A percentile compares a stretch with the other conserved stretches of the same genome.
Evolutionary conservation across 108 stramenopile genomes (phyloP).

Genomic region (Cylindrotheca closterium): DNA sequence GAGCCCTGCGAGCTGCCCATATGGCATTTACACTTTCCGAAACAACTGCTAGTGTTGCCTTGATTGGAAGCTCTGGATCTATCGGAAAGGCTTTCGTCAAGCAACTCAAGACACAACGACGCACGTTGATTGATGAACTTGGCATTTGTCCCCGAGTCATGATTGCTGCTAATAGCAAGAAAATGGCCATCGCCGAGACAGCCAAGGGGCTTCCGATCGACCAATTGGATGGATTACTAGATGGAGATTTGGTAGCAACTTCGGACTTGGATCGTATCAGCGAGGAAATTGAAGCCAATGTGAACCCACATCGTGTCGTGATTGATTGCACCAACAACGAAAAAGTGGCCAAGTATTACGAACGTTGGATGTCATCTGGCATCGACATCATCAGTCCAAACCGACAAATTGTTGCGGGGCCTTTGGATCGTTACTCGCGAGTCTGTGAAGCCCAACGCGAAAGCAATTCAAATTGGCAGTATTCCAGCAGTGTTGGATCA

Average conservation of each 20-base stretch:
- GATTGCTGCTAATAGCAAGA: conserved; percentile 50
- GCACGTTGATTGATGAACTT: conserved; percentile 47
- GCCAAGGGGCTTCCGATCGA: conserved; percentile 34
- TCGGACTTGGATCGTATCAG: conserved; percentile 59
- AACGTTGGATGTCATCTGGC: conserved; percentile 62
- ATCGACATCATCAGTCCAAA: conserved; percentile 73
- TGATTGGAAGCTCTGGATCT: conserved; percentile 59
- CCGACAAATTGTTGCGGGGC: conserved; percentile 55
- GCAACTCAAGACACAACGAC: conserved; percentile 48
- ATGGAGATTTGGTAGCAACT: conserved; percentile 39
- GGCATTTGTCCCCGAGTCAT: conserved; percentile 49
- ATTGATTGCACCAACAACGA: conserved; percentile 77
- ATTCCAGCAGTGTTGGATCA: conserved; percentile 79
- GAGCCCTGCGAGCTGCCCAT: conserved; percentile 85
- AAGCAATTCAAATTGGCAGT: conserved; percentile 57
- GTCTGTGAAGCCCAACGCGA: conserved; percentile 46
- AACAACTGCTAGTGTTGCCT: conserved; percentile 54
- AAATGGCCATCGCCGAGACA: conserved; percentile 51
- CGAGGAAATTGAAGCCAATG: conserved; percentile 55
- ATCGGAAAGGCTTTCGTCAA: conserved; percentile 54
- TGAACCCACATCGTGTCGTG: conserved; percentile 76
- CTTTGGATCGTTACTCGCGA: conserved; percentile 61
- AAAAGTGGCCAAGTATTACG: conserved; percentile 57
- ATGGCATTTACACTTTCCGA: conserved; percentile 80
- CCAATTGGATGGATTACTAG: not conserved